Conservation (phyloP, 768 basidiomycete species). For the Xerocomellus amylosporus region DNA sequence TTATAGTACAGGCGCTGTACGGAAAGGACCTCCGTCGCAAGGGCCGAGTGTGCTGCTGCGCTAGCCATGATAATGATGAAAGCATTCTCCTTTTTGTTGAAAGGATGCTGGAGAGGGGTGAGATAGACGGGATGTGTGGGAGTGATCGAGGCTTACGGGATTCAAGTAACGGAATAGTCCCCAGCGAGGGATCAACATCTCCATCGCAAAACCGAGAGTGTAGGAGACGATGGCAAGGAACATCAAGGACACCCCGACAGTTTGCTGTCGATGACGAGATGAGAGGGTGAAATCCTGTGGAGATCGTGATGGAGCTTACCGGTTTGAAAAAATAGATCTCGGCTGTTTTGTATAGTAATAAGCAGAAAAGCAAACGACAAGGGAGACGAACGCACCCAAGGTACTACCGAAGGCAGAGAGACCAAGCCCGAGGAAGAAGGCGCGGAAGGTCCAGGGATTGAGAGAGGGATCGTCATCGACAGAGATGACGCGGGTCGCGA, state of each 20-base stretch:
- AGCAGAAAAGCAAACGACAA: neutral
- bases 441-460: constrained; percentile 39
- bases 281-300: neutral
- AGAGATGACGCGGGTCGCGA: constrained; percentile 46
- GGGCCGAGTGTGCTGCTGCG: constrained; percentile 51
- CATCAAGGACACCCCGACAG: constrained; percentile 49
- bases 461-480: constrained; percentile 33
- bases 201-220: constrained; percentile 46
- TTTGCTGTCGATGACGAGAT: constrained; percentile 39
- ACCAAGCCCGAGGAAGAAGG: constrained; percentile 54
- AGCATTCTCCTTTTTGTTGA: constrained; percentile 60
- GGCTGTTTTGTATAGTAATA: constrained; percentile 29
- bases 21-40: constrained; percentile 53
- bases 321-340: constrained; percentile 65
- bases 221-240: constrained; percentile 52
- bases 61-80: constrained; percentile 58
- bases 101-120: constrained; percentile 42
- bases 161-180: constrained; percentile 51
- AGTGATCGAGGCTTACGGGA: constrained; percentile 31
- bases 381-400: constrained; percentile 34
- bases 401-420: constrained; percentile 50
- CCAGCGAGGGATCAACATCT: constrained; percentile 43
- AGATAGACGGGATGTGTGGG: neutral
- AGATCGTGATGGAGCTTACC: constrained; percentile 22
- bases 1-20: constrained; percentile 55